Evolutionary conservation across 805 yeast genomes (phyloP), one percentile per base, ranked within the genome.

Genomic region (Cyberlindnera euphorbiiphila): DNA sequence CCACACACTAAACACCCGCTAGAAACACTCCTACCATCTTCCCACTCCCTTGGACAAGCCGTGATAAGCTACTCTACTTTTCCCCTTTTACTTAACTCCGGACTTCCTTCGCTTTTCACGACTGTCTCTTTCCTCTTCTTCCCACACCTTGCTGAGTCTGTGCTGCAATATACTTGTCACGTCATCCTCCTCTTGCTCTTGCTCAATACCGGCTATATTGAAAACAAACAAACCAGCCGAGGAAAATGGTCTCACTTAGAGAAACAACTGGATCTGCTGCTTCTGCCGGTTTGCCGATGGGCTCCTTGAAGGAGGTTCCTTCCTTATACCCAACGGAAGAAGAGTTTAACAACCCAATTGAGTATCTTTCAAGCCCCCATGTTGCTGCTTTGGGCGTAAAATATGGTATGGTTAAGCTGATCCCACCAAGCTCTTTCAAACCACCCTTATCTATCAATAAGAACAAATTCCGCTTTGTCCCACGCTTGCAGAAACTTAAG

Each of bases 401-500:
- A 20, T 76, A 70, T 56, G 96, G 96, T 0, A 88, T 93, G 51
- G 60, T 87, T 29, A 89, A 88, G 53, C 56, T 89, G 3, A 65
- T 73, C 6, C 81, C 94, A 5, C 89, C 91, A 0, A 41, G 42
- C 0, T 50, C 47, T 2, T 74, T 74, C 65, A 55, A 61, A 14
- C 81, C 72, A 4, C 76, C 75, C 0, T 70, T 81, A 45, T 68
- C 77, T 37, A 61, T 83, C 15, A 68, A 81, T 33, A 63, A 66
- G 31, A 50, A 61, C 6, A 55, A 53, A n/a, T 83, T 84, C 58
- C 68, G 60, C 33, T 84, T 85, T 53, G 79, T 75, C 44, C 81
- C 87, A 8, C 59, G 94, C 37, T 54, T 79, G n/a, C 93, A 84
- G 54, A 72, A 69, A 32, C 52, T 85, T 37, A 72, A 75, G 49